Conservation (phyloP, 2,329 filamentous ascomycete genomes). For the Aspergillus neoniger region DNA sequence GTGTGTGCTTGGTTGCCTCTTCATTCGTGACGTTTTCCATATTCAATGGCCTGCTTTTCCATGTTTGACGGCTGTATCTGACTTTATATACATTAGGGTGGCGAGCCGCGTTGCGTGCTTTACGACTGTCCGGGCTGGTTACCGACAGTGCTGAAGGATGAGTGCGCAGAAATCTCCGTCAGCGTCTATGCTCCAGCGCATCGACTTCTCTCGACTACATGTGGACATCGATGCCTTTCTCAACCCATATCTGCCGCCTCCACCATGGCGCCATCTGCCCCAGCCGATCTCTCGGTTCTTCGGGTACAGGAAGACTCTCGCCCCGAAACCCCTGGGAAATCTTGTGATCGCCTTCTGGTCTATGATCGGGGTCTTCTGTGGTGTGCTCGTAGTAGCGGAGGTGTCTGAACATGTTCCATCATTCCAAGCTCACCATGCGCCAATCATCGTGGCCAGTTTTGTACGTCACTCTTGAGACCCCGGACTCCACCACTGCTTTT, state of each 20-base stretch:
- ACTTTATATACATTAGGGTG: neutral
- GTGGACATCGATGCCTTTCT: slow-evolving; percentile 78
- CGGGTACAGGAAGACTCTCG: slow-evolving; percentile 55
- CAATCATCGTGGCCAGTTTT: slow-evolving; percentile 69
- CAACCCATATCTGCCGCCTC: slow-evolving; percentile 68
- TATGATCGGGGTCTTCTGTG: slow-evolving; percentile 64
- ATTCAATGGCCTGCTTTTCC: neutral
- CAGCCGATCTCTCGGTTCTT: slow-evolving; percentile 67
- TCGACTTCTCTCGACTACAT: slow-evolving; percentile 43
- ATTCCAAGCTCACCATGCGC: slow-evolving; percentile 56
- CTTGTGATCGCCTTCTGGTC: slow-evolving; percentile 63
- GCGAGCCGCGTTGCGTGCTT: neutral
- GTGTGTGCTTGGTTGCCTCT: neutral
- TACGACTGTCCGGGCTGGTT: neutral
- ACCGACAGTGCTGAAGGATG: slow-evolving; percentile 1
- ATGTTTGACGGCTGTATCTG: neutral
- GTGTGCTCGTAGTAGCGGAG: slow-evolving; percentile 61
- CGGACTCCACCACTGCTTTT: neutral
- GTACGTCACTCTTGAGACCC: slow-evolving; percentile 50
- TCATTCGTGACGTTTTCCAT: neutral
- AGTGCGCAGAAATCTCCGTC: slow-evolving; percentile 9
- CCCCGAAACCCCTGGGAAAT: slow-evolving; percentile 54
- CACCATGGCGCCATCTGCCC: slow-evolving; percentile 66
- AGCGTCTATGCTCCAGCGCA: slow-evolving; percentile 8
- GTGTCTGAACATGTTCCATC: slow-evolving; percentile 57